Percentiles rank a stretch among this genome's conserved stretches.
phyloP scores from a whole-genome alignment of 805 yeast species.

The Metschnikowia vanudenii region DNA sequence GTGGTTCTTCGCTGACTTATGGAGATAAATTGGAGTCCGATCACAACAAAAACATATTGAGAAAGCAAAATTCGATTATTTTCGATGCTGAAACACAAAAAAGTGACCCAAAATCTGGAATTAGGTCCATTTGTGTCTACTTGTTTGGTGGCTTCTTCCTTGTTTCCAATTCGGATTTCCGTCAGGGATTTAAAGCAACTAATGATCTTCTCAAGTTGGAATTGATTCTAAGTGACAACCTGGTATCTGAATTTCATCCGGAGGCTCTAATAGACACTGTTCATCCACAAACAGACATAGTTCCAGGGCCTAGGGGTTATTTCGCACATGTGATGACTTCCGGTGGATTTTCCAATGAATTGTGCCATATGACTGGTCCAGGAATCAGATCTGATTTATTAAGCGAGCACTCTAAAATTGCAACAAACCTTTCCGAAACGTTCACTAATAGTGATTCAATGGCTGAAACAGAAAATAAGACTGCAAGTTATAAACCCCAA shows the following conservation, averaged over 20 bases:
- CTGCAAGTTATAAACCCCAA: neutral
- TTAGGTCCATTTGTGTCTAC: constrained; percentile 28
- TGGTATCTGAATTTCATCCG: constrained; percentile 18
- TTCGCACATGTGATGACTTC: constrained; percentile 34
- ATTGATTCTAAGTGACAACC: constrained; percentile 24
- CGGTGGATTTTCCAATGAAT: constrained; percentile 2
- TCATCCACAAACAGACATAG: constrained; percentile 9
- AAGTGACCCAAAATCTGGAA: constrained; percentile 17
- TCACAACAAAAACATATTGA: neutral
- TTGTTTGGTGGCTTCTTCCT: constrained; percentile 41
- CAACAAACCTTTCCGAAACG: neutral
- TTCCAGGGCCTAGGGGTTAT: constrained; percentile 42
- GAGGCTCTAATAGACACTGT: constrained; percentile 22
- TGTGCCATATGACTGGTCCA: constrained; percentile 7
- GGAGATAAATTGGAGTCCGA: neutral
- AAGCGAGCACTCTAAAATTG: neutral
- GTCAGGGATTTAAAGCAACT: constrained; percentile 28
- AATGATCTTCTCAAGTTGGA: constrained; percentile 38
- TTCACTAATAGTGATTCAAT: neutral
- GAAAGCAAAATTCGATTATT: constrained; percentile 12
- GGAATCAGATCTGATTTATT: neutral
- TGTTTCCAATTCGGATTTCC: constrained; percentile 14
- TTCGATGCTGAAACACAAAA: constrained; percentile 4
- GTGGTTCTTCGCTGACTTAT: neutral
- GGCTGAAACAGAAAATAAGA: constrained; percentile 18